A percentile compares a stretch with the other conserved stretches of the same genome.
phyloP scores from a whole-genome alignment of 768 basidiomycete species.

The Termitomyces sp. region DNA sequence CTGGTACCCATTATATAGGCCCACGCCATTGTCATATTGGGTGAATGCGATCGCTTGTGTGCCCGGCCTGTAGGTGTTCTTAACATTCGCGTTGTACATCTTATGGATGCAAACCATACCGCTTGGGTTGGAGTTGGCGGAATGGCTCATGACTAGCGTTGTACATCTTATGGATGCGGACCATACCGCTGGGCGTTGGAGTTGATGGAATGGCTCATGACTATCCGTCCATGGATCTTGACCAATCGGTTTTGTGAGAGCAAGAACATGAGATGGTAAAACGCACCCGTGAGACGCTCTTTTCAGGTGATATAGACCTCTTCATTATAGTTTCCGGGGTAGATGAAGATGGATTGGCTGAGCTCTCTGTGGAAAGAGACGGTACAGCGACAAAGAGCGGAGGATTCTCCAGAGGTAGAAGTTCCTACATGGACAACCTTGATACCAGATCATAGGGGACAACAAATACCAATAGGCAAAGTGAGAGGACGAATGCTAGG shows the following conservation, averaged over 20 bases:
- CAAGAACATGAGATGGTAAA: background rate
- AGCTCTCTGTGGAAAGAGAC: conserved; percentile 33
- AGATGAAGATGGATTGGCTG: conserved; percentile 39
- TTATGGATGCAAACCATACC: conserved; percentile 45
- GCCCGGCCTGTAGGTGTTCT: conserved; percentile 38
- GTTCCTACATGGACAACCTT: conserved; percentile 34
- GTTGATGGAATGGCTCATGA: conserved; percentile 30
- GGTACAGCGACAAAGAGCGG: conserved; percentile 35
- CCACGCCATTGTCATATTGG: conserved; percentile 40
- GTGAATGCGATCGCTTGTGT: conserved; percentile 44
- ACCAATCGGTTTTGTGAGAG: background rate
- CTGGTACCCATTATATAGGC: conserved; percentile 41
- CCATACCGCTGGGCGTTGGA: conserved; percentile 35
- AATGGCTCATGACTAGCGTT: conserved; percentile 35
- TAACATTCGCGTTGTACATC: conserved; percentile 46
- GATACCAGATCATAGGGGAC: conserved; percentile 35
- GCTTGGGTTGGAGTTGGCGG: conserved; percentile 29
- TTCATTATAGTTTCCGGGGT: conserved; percentile 39
- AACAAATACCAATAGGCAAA: conserved; percentile 15
- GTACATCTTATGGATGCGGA: conserved; percentile 46
- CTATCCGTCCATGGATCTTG: conserved; percentile 37
- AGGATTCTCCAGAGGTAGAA: conserved; percentile 32
- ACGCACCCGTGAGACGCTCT: conserved; percentile 36
- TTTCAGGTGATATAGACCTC: conserved; percentile 39
- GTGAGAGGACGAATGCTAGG: background rate